Evolutionary conservation across 257 asterid species (phyloP), one percentile per base, ranked within the genome.

Genomic region (Cordia subcordata): DNA sequence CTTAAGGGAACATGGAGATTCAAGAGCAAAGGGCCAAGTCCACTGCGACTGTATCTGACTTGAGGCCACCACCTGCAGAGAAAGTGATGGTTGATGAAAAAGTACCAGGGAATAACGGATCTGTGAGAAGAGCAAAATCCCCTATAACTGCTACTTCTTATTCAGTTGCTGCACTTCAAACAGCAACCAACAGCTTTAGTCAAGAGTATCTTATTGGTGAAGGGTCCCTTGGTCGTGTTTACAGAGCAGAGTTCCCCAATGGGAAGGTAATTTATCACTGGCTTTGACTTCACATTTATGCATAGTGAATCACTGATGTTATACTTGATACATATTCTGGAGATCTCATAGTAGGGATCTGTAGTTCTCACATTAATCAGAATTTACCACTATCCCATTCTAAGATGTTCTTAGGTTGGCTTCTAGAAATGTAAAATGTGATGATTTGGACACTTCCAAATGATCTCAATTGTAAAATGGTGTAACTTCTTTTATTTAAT

Each of bases 161-260:
- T 64, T 75, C 96, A 35, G 95, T 93, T 35, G 97, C 97, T 60
- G 60, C 88, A 49, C 89, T 93, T 69, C 99, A 93, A 75, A 81
- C 86, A 53, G 94, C 95, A 55, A 85, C 99, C 50, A 86, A 89
- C 72, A 88, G 99, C 85, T 93, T 93, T 77, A 80, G 94, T 72
- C 97, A 86, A 81, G 99, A 93, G 69, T 86, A 85, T 72, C 79
- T 93, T 42, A 68, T 89, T 21, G 99, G 99, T 63, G 99, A 93
- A 85, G 99, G 99, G 44, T 89, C 99, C 37, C 86, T 85, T 47
- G 99, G 99, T 62, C 95, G 99, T 57, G 99, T 93, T 54, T 93
- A 93, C 63, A 80, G 81, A 70, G 99, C 96, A 55, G 96, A 85
- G 40, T 85, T 93, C 58, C 81, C 87, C 52, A 87, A 70, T 69